Percentiles rank a stretch among this genome's conserved stretches.
phyloP scores from a whole-genome alignment of 2,329 filamentous ascomycete species.

The Fusarium nanum region DNA sequence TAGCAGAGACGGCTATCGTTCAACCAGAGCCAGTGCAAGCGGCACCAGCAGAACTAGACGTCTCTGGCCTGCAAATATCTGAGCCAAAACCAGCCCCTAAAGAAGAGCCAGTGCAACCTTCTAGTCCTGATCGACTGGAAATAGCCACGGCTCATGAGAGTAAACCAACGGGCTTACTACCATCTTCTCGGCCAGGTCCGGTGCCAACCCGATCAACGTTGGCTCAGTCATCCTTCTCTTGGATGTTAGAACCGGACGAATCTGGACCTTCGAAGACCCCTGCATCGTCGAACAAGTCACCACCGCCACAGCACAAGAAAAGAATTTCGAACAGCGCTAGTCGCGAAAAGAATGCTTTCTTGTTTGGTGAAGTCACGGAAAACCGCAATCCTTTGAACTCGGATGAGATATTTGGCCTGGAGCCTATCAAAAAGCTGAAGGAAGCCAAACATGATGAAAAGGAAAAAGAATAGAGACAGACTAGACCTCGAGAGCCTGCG shows the following conservation, averaged over 20 bases:
- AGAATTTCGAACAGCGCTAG: conserved; percentile 57
- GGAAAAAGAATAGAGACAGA: neutral
- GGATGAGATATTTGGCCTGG: conserved; percentile 67
- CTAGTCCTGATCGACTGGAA: conserved; percentile 36
- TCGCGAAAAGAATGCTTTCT: conserved; percentile 68
- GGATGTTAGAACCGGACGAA: conserved; percentile 76
- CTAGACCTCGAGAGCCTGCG: neutral
- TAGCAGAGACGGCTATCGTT: conserved; percentile 22
- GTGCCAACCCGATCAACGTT: conserved; percentile 73
- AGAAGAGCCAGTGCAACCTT: conserved; percentile 7
- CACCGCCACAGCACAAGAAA: conserved; percentile 54
- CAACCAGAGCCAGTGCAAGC: conserved; percentile 29
- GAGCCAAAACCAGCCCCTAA: conserved; percentile 12
- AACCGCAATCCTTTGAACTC: conserved; percentile 53
- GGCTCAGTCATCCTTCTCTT: conserved; percentile 80
- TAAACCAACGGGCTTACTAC: conserved; percentile 8
- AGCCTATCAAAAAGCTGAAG: conserved; percentile 57
- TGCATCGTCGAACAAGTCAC: conserved; percentile 46
- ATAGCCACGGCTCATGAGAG: conserved; percentile 35
- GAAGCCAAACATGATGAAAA: conserved; percentile 14
- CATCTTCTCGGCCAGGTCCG: conserved; percentile 43
- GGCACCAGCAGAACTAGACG: conserved; percentile 19
- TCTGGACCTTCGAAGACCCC: conserved; percentile 44
- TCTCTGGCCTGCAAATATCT: conserved; percentile 37
- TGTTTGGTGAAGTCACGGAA: conserved; percentile 66